phyloP scores from a whole-genome alignment of 352 stramenopile species.

The Labyrinthula sp. region DNA sequence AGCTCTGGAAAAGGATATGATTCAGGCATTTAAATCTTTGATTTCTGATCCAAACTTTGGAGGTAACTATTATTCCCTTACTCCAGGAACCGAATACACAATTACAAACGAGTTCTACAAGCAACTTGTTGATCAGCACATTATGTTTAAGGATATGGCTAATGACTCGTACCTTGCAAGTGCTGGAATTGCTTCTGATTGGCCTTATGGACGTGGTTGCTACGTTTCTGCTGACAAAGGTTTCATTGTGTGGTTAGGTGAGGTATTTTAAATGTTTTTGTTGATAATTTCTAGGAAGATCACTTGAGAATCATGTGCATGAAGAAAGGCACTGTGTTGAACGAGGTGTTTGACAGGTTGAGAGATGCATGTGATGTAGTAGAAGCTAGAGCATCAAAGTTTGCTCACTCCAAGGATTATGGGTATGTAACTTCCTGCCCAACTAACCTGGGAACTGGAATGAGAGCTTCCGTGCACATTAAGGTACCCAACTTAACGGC shows the following conservation, averaged over 20 bases:
- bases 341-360: conserved; percentile 51
- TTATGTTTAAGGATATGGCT: conserved; percentile 58
- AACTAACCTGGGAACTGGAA: conserved; percentile 59
- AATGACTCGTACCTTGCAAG: conserved; percentile 46
- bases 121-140: conserved; percentile 49
- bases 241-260: conserved; percentile 58
- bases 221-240: conserved; percentile 52
- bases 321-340: conserved; percentile 49
- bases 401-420: conserved; percentile 50
- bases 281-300: too few species aligned
- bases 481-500: conserved; percentile 57
- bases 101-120: conserved; percentile 51
- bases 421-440: conserved; percentile 62
- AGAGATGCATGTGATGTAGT: conserved; percentile 51
- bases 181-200: conserved; percentile 45
- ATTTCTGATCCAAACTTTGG: conserved; percentile 42
- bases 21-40: conserved; percentile 49
- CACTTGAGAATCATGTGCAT: conserved; percentile 58
- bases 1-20: conserved; percentile 56
- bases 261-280: too few species aligned
- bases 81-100: conserved; percentile 35
- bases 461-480: conserved; percentile 62
- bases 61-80: conserved; percentile 55
- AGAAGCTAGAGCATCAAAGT: conserved; percentile 50
- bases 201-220: conserved; percentile 49